Conservation (phyloP, 2,329 filamentous ascomycete species). For the Aureobasidium mangrovei region DNA sequence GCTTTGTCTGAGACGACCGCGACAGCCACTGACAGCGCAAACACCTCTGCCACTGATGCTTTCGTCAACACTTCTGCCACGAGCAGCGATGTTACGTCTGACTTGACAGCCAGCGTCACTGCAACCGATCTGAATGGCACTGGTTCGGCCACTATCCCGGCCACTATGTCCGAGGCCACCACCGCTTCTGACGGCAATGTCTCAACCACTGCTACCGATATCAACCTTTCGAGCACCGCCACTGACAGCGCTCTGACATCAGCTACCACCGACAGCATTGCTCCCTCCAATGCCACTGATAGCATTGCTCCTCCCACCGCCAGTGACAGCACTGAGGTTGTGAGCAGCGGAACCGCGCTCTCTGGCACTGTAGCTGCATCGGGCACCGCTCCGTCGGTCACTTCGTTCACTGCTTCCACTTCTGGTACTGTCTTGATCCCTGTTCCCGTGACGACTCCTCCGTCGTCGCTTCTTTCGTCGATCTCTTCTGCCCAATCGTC, state of each 20-base stretch:
- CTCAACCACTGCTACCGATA: neutral
- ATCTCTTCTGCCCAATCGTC: slow-evolving; percentile 13
- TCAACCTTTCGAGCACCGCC: neutral
- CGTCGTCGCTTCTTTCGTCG: slow-evolving; percentile 14
- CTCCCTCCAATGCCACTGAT: slow-evolving; percentile 12
- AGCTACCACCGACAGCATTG: slow-evolving; percentile 3
- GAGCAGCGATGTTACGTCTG: neutral
- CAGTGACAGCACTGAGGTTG: slow-evolving; percentile 3
- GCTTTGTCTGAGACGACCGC: neutral
- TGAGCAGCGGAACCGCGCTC: slow-evolving; percentile 4
- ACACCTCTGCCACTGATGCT: neutral
- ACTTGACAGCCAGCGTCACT: neutral
- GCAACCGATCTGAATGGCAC: neutral
- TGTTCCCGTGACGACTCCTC: slow-evolving; percentile 18
- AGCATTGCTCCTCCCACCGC: neutral
- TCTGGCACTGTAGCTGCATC: neutral
- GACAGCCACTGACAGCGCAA: neutral
- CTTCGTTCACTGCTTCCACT: slow-evolving; percentile 10
- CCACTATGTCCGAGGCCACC: neutral
- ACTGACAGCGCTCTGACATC: neutral
- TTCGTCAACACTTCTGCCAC: neutral
- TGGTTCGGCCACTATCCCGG: neutral
- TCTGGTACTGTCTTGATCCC: slow-evolving; percentile 20
- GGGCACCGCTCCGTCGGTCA: slow-evolving; percentile 1
- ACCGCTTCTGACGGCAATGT: neutral